Percentiles rank a stretch among this genome's conserved stretches.
These are phyloP conservation scores for Flagelloscypha sp. DNA, from an alignment of 768 basidiomycete genomes.

Conservation along the genomic window DNA sequence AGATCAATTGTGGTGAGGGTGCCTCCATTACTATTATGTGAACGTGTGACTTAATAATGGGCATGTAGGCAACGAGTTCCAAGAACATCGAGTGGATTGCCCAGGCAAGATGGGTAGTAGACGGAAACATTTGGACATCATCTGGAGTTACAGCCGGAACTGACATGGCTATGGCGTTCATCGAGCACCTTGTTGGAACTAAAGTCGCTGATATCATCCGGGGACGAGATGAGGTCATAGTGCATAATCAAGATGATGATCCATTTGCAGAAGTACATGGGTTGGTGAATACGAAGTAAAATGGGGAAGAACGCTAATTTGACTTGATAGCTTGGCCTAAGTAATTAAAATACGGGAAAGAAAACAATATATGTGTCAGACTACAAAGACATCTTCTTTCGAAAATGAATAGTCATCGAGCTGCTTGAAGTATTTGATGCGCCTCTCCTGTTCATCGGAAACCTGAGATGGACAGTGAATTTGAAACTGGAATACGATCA, in stretches of 20 bases:
- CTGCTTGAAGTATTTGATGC: no score
- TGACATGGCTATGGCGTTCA: conserved; percentile 27
- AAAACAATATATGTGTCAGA: no score
- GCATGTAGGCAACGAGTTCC: conserved; percentile 6
- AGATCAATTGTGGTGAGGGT: conserved; percentile 12
- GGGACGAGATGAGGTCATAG: conserved; percentile 15
- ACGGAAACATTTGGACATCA: conserved; percentile 26
- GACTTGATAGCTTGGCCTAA: no score
- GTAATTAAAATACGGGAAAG: no score
- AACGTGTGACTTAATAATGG: not conserved
- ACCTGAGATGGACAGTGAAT: no score
- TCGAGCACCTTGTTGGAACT: conserved; percentile 21
- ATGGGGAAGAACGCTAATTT: no score
- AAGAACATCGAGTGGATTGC: conserved; percentile 22
- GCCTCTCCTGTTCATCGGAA: no score
- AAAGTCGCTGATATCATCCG: conserved; percentile 10
- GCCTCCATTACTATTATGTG: not conserved
- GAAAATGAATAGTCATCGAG: no score
- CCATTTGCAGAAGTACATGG: conserved; percentile 20
- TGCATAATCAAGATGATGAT: conserved; percentile 17
- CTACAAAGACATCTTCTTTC: no score
- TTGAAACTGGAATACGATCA: no score
- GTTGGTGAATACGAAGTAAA: no score
- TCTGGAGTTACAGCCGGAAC: conserved; percentile 25
- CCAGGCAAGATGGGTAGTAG: conserved; percentile 27